phyloP scores from a whole-genome alignment of 2,329 filamentous ascomycete genomes.

The Sporothrix inflata region DNA sequence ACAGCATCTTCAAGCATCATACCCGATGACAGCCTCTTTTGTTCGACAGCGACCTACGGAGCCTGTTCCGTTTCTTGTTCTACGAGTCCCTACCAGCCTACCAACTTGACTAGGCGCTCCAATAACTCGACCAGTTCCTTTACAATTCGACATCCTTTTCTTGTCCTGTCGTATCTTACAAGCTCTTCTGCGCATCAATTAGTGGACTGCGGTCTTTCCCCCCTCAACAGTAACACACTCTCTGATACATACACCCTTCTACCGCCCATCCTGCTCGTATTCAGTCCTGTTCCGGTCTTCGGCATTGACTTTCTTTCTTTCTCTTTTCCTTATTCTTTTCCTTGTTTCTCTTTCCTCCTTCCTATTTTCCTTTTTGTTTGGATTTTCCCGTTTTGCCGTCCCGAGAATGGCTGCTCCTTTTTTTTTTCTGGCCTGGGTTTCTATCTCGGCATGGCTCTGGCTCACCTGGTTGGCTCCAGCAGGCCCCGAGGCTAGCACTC shows the following conservation, averaged over 20 bases:
- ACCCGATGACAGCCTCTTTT: background rate
- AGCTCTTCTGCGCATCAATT: background rate
- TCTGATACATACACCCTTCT: conserved; percentile 2
- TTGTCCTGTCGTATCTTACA: background rate
- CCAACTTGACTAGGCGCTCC: too few relatives aligned
- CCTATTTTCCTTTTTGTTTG: too few relatives aligned
- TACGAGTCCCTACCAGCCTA: too few relatives aligned
- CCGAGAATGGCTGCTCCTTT: background rate
- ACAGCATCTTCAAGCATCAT: background rate
- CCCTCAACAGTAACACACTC: background rate
- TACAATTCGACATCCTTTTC: too few relatives aligned
- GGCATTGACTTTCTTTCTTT: background rate
- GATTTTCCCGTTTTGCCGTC: conserved; percentile 2
- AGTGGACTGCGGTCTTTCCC: background rate
- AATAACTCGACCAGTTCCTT: too few relatives aligned
- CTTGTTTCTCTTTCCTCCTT: background rate
- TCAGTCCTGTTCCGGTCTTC: background rate
- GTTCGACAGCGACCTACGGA: background rate
- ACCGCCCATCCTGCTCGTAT: background rate
- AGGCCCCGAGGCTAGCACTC: conserved; percentile 7
- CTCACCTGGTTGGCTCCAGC: conserved; percentile 23
- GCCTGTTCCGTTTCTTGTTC: too few relatives aligned
- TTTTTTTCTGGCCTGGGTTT: background rate
- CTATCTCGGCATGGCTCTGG: background rate
- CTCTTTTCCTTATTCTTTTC: background rate